Evolutionary conservation across 805 yeast genomes (phyloP), one percentile per base, ranked within the genome.

Genomic region (Suhomyces xylopsoci): DNA sequence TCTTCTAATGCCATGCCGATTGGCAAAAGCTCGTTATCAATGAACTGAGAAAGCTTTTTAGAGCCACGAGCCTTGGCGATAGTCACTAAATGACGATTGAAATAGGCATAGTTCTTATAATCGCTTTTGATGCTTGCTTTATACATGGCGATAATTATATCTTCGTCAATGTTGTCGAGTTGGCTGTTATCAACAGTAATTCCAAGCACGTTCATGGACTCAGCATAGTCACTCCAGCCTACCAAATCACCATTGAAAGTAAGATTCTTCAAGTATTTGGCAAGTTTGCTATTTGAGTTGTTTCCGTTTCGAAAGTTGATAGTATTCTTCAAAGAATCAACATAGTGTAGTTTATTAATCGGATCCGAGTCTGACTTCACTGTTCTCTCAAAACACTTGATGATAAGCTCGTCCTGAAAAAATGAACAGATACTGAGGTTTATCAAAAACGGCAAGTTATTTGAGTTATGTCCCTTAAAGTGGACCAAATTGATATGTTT

Each of bases 341-440:
- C 75, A 50, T 75, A 75, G 49, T 64, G 58, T 50, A 72, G 51
- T 41, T 64, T 64, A 58, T 74, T 72, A 0, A 7, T 43, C 5
- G 63, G 63, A 49, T 75, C 78, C 5, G 63, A 62, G 50, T 75
- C 78, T 0, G 74, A 65, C 12, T 59, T 56, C 7, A 69, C 63
- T 1, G 77, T 68, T 51, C 63, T 63, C 52, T 75, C 78, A 54
- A 70, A 76, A 53, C 79, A 72, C 49, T 66, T 66, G 25, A 74
- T 71, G 19, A 74, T 65, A 49, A 73, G 58, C 54, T 76, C 80
- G 51, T 76, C 79, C 45, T 64, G 71, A 59, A 67, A 74, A 51
- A 60, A 70, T 1, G 67, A 52, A 46, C 65, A 62, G 25, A 62
- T 51, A 54, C 72, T 71, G 47, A 76, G 59, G 32, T 62, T 62